These are phyloP conservation scores for Inga laurina DNA, from an alignment of 306 rosid species.

Conservation along the genomic window DNA sequence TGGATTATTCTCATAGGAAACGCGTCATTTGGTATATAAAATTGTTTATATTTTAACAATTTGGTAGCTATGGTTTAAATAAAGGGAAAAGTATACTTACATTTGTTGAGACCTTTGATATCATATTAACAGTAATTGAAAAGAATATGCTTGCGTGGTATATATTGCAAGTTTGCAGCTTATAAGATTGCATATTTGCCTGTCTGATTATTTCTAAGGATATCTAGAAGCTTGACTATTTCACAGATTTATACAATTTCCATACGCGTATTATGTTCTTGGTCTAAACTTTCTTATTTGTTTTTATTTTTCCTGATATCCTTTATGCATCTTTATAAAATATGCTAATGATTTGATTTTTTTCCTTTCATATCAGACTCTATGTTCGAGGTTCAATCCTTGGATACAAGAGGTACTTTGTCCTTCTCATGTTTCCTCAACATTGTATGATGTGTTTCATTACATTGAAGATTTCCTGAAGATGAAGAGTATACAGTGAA, in stretches of 20 bases:
- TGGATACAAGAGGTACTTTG: constrained; percentile 84
- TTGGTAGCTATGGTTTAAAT: neutral
- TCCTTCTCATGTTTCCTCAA: neutral
- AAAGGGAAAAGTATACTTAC: neutral
- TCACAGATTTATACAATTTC: neutral
- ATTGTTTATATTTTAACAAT: neutral
- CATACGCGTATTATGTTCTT: neutral
- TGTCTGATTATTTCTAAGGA: neutral
- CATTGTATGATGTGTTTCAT: neutral
- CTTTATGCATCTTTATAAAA: neutral
- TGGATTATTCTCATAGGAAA: neutral
- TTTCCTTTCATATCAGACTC: constrained; percentile 53
- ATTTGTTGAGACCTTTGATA: neutral
- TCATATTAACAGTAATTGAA: neutral
- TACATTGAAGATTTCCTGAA: constrained; percentile 7
- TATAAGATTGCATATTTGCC: neutral
- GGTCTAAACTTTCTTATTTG: neutral
- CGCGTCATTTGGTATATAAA: neutral
- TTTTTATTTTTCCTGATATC: neutral
- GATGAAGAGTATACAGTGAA: neutral
- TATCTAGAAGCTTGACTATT: no score
- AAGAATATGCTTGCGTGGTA: neutral
- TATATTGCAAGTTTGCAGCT: neutral
- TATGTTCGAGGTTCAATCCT: constrained; percentile 81
- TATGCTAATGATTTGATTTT: neutral